Evolutionary conservation across 768 basidiomycete genomes (phyloP), one percentile per base, ranked within the genome.

Genomic region (Trichaptum fuscoviolaceum): DNA sequence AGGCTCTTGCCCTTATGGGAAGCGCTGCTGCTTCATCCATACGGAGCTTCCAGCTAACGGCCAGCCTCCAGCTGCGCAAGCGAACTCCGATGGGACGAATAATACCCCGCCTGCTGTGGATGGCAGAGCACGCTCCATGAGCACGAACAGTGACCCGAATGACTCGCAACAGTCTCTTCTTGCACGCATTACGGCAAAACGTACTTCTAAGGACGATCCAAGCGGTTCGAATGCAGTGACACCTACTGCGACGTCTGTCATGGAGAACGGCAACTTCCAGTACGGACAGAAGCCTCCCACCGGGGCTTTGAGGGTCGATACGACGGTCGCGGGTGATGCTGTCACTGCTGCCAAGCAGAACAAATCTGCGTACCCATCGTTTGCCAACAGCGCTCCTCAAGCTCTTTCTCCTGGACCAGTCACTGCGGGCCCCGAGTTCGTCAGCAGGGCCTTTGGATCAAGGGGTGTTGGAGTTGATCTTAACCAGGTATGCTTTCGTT

Each of bases 11-110:
- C 93, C 93, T 0, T 95, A 95, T 70, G 93, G 94, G 64, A 94
- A 94, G 77, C 80, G 93, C 66, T 95, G 93, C 77, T 95, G 93
- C 79, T 95, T 95, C 83, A 95, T 95, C 71, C 93, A 95, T 73
- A 95, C 93, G 1, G 92, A 92, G 72, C 81, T 93, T 59, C 91
- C 92, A 20, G 81, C 82, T 59, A 81, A 84, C n/a, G 88, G 85
- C 27, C 79, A 81, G 23, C 79, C 84, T 59, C 84, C 85, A 65
- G 84, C 84, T 61, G 80, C 84, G 36, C 75, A 74, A 59, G 77
- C 75, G 57, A 75, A 79, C 52, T 73, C 79, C 15, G 83, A 82
- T 35, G 81, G 82, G 27, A 77, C 81, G 27, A 81, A 87, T 42
- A 86, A 85, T 35, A 83, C 85, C 62, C 81, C 83, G 65, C 71